Base-by-base conservation (phyloP, 2,329 filamentous ascomycete genomes). In the Lachnellula subtilissima region DNA sequence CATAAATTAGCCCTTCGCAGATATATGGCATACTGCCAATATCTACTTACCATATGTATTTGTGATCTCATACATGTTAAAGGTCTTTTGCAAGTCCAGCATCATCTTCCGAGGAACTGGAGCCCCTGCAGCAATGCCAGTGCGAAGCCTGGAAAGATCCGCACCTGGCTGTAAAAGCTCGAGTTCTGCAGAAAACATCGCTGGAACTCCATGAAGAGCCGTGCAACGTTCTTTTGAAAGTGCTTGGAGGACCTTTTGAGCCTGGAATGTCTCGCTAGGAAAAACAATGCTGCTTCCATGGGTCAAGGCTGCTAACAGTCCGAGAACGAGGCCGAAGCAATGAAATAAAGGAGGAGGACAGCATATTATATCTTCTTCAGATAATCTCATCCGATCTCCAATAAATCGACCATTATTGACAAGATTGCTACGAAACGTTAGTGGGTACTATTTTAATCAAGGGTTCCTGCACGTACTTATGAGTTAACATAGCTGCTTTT, bases 401-500 rank as follows among this genome's bases (percentile, higher is more conserved):
- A 88, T 85, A 54, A 82, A 81, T 2, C 78, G 76, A 19, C 85
- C 86, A 57, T 89, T 88, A 66, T 89, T 89, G 52, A 89, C 69
- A 40, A 89, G 40, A 50, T 69, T 70, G 3, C 68, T 71, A 8
- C 28, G 8, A 7, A 28, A 19, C 1, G 19, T 25, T 5, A 22
- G 25, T 15, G 22, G 25, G n/a, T 11, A 12, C 28, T 43, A 36
- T 7, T 9, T 28, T 28, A 8, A 9, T 17, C 39, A 17, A 8
- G 12, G 14, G 35, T 36, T 35, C 14, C 5, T 35, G 39, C 11
- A 49, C 58, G 42, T 42, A 62, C 64, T 67, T 64, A 50, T 73
- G 71, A 3, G 86, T 89, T 65, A 90, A 75, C 84, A 88, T 89
- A 28, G 87, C 84, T 2, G 87, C 87, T 66, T 90, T 90, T 46